A percentile compares a stretch with the other conserved stretches of the same genome.
phyloP scores from a whole-genome alignment of 2,329 filamentous ascomycete species.

The Penicillium rolfsii region DNA sequence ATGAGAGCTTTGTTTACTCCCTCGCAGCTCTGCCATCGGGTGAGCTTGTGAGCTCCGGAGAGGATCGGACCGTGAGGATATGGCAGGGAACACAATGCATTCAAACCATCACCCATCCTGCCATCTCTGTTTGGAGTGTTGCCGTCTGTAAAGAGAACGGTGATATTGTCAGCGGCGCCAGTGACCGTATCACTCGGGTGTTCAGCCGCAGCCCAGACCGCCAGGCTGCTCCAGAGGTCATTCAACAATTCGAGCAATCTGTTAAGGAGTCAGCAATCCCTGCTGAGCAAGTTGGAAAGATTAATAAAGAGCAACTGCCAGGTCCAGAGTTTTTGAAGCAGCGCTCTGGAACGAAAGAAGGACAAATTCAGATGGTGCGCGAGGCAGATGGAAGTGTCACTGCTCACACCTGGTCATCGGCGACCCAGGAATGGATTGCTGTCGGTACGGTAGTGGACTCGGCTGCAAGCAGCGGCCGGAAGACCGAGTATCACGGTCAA shows the following conservation, averaged over 20 bases:
- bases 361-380: conserved; percentile 89
- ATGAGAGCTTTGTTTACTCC: conserved; percentile 94
- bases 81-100: conserved; percentile 84
- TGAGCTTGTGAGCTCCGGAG: conserved; percentile 86
- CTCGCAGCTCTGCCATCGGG: conserved; percentile 76
- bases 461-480: conserved; percentile 78
- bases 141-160: conserved; percentile 80
- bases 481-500: conserved; percentile 76
- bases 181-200: conserved; percentile 80
- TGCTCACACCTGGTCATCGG: conserved; percentile 82
- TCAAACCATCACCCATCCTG: conserved; percentile 95
- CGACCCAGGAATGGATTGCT: conserved; percentile 75
- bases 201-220: conserved; percentile 76
- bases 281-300: conserved; percentile 76
- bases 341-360: conserved; percentile 90
- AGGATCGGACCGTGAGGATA: conserved; percentile 89
- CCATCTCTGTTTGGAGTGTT: conserved; percentile 94
- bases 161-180: conserved; percentile 92
- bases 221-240: conserved; percentile 67
- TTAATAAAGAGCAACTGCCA: conserved; percentile 91
- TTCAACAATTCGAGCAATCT: conserved; percentile 77
- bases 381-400: conserved; percentile 80
- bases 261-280: conserved; percentile 85
- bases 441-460: conserved; percentile 95
- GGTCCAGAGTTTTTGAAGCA: conserved; percentile 82